Conservation (phyloP, 2,329 filamentous ascomycete species). For the Seiridium cupressi region DNA sequence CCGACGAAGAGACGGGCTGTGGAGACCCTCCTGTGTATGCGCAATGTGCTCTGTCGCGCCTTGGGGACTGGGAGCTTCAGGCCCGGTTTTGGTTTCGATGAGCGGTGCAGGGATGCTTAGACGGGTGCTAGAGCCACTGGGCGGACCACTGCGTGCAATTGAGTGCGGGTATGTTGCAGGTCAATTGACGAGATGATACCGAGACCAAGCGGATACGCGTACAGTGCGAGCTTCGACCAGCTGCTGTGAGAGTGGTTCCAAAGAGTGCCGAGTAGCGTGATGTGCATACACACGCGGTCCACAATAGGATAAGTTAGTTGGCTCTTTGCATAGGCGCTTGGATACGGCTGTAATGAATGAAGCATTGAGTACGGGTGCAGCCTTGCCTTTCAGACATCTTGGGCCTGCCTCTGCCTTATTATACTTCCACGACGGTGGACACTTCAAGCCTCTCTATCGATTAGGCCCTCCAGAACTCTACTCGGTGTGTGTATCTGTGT, state of each 20-base stretch:
- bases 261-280: no score
- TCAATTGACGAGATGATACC: not conserved
- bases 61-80: not conserved
- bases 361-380: not conserved
- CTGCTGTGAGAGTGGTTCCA: no score
- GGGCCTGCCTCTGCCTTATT: no score
- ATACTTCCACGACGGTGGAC: no score
- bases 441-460: no score
- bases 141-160: not conserved
- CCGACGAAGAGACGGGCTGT: not conserved
- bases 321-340: not conserved
- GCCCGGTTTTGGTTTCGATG: not conserved
- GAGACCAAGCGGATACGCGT: not conserved
- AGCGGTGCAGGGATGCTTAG: constrained; percentile 3
- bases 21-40: not conserved
- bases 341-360: not conserved
- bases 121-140: not conserved
- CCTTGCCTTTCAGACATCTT: not conserved
- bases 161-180: not conserved
- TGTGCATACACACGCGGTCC: not conserved
- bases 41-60: not conserved
- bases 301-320: not conserved
- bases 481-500: not conserved
- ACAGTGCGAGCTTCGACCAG: not conserved
- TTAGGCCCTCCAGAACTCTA: not conserved